Conservation (phyloP, 352 stramenopile species). For the Albugo laibachii region DNA sequence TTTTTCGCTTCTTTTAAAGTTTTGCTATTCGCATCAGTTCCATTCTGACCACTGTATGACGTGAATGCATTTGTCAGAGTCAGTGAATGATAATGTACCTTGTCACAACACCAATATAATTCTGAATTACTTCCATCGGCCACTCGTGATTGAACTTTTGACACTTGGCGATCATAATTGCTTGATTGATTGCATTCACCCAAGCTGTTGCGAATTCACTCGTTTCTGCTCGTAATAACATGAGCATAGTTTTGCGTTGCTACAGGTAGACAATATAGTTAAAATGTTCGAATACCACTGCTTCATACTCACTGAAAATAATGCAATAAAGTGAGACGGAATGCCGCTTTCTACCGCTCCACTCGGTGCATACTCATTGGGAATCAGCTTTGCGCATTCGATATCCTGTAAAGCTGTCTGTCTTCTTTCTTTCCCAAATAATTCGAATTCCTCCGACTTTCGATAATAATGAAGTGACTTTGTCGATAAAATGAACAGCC, state of each 20-base stretch:
- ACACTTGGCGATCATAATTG: slow-evolving; percentile 42
- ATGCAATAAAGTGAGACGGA: slow-evolving; percentile 35
- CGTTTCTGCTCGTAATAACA: slow-evolving; percentile 63
- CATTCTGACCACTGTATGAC: too few species aligned
- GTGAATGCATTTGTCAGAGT: too few species aligned
- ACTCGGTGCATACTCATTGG: slow-evolving; percentile 49
- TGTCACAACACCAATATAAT: slow-evolving; percentile 5
- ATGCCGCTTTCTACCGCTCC: slow-evolving; percentile 39
- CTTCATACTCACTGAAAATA: slow-evolving; percentile 32
- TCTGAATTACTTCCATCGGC: slow-evolving; percentile 50
- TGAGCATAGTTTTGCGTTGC: slow-evolving; percentile 56
- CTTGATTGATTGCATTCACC: slow-evolving; percentile 66
- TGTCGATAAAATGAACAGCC: slow-evolving; percentile 66
- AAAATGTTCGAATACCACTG: neutral
- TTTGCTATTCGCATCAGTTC: too few species aligned
- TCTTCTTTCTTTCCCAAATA: slow-evolving; percentile 70
- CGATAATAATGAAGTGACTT: slow-evolving; percentile 71
- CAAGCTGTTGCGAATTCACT: slow-evolving; percentile 42
- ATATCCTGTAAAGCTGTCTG: slow-evolving; percentile 53
- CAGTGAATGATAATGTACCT: too few species aligned
- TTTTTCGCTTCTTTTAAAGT: too few species aligned
- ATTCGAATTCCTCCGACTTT: slow-evolving; percentile 55
- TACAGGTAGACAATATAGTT: slow-evolving; percentile 4
- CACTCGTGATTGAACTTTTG: slow-evolving; percentile 42
- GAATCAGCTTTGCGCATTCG: slow-evolving; percentile 49